A percentile compares a stretch with the other conserved stretches of the same genome.
phyloP scores from a whole-genome alignment of 2,329 filamentous ascomycete genomes.

The Penicillium sp. region DNA sequence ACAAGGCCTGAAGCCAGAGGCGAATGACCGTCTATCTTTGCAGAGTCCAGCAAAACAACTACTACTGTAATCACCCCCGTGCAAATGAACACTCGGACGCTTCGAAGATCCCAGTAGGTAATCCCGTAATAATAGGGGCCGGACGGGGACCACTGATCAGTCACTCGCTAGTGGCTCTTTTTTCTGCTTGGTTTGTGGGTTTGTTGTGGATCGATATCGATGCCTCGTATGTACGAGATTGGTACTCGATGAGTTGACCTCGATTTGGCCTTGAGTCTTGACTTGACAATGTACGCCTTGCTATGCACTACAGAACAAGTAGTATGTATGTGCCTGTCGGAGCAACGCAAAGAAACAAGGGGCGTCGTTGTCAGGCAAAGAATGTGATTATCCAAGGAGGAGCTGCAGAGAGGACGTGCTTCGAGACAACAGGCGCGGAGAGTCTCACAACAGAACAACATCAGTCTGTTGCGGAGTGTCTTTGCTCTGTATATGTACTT shows the following conservation, averaged over 20 bases:
- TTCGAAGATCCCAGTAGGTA: background rate
- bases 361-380: slow-evolving; percentile 7
- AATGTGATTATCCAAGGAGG: slow-evolving; percentile 11
- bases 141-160: slow-evolving; percentile 22
- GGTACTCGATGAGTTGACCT: background rate
- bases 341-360: slow-evolving; percentile 10
- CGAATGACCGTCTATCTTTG: background rate
- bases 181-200: slow-evolving; percentile 14
- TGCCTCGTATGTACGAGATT: background rate
- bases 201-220: background rate
- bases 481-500: slow-evolving; percentile 7
- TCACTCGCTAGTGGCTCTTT: slow-evolving; percentile 18
- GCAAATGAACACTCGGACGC: background rate
- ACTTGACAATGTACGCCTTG: background rate
- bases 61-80: background rate
- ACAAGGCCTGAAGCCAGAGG: background rate
- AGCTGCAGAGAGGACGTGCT: slow-evolving; percentile 5
- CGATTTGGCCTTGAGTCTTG: background rate
- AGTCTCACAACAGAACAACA: slow-evolving; percentile 8
- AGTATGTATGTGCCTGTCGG: background rate
- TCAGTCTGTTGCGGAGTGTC: background rate
- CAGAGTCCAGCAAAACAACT: background rate
- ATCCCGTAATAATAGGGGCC: slow-evolving; percentile 25
- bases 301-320: background rate
- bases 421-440: background rate